phyloP scores from a whole-genome alignment of 2,329 filamentous ascomycete species.

The Colletotrichum kahawae region DNA sequence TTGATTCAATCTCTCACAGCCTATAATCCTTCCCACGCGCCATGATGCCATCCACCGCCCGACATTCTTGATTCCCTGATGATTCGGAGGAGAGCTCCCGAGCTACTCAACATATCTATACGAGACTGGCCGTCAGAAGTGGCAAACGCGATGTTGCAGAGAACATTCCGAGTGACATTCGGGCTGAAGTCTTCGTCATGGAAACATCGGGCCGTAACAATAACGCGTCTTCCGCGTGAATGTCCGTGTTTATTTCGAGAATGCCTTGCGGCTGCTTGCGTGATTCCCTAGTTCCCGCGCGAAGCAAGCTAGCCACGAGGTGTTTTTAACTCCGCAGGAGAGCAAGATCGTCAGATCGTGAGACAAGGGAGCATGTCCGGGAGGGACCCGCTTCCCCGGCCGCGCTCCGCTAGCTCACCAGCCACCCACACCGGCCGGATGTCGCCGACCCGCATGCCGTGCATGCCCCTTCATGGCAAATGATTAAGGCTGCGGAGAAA shows the following conservation, averaged over 20 bases:
- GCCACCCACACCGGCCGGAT: background rate
- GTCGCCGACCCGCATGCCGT: background rate
- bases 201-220: background rate
- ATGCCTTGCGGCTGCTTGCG: background rate
- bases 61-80: background rate
- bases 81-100: background rate
- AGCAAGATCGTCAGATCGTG: background rate
- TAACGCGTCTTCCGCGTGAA: background rate
- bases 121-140: background rate
- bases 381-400: background rate
- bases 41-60: background rate
- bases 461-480: background rate
- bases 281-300: background rate
- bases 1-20: background rate
- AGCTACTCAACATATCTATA: background rate
- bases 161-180: background rate
- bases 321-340: background rate
- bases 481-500: background rate
- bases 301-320: background rate
- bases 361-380: conserved; percentile 1
- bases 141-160: background rate
- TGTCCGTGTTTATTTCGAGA: background rate
- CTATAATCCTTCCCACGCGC: background rate
- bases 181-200: background rate
- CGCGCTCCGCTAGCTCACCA: background rate